Evolutionary conservation across 2,329 filamentous ascomycete genomes (phyloP).

Genomic region (Hymenoscyphus infarciens): DNA sequence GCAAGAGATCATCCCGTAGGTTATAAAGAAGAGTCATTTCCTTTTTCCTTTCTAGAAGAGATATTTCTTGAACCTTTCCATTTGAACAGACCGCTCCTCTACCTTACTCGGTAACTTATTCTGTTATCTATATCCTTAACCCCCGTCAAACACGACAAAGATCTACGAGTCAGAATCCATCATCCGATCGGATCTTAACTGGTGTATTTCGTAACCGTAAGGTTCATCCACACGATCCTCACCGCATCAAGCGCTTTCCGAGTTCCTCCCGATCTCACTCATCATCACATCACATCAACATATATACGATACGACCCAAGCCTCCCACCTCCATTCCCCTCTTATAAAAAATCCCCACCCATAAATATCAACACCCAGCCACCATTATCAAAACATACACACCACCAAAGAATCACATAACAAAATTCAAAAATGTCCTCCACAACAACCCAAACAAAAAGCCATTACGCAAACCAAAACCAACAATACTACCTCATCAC

Average conservation of each 20-base stretch:
- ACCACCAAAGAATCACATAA: background rate
- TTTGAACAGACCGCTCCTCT: background rate
- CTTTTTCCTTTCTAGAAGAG: background rate
- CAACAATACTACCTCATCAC: slow-evolving; percentile 6
- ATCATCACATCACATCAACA: background rate
- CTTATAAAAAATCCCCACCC: background rate
- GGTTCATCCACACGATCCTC: background rate
- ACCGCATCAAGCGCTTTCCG: background rate
- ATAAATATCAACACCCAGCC: background rate
- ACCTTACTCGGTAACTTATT: background rate
- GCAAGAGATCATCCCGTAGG: background rate
- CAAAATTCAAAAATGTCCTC: background rate
- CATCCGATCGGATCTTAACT: background rate
- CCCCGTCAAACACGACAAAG: background rate
- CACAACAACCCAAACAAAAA: background rate
- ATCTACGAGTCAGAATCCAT: slow-evolving; percentile 1
- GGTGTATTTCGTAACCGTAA: too few species aligned
- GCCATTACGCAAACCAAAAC: background rate
- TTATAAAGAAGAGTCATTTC: background rate
- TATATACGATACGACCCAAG: background rate
- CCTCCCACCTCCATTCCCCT: background rate
- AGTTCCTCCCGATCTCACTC: background rate
- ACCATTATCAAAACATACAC: too few species aligned
- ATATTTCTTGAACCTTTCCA: background rate
- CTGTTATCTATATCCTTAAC: background rate